Evolutionary conservation across 2,329 filamentous ascomycete species (phyloP).

Genomic region (Ophiocordyceps robertsii): DNA sequence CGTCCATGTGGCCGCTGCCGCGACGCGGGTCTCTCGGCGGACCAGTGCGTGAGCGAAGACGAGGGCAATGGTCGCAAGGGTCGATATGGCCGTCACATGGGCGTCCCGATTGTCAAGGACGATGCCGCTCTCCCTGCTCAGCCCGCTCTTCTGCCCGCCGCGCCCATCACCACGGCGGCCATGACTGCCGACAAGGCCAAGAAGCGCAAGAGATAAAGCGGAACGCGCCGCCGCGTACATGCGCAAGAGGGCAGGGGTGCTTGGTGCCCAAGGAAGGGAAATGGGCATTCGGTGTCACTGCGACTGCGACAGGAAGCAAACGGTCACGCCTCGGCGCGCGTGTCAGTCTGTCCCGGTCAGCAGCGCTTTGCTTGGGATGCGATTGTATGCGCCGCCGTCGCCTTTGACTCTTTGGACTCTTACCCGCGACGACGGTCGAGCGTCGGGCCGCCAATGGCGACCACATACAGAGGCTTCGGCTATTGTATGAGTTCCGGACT

Average conservation of each 20-base stretch:
- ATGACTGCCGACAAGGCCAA: constrained; percentile 39
- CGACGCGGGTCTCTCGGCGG: constrained; percentile 84
- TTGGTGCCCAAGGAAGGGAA: background rate
- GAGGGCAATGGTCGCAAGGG: constrained; percentile 96
- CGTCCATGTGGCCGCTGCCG: constrained; percentile 90
- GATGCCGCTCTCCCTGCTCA: constrained; percentile 28
- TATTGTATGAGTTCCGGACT: background rate
- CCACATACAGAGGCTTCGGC: too few relatives aligned
- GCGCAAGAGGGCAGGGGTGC: background rate
- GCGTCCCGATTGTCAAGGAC: constrained; percentile 48
- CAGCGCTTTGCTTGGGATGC: too few relatives aligned
- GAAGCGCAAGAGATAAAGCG: constrained; percentile 44
- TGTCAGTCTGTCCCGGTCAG: too few relatives aligned
- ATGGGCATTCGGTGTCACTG: background rate
- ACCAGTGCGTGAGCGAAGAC: constrained; percentile 94
- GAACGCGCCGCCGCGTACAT: background rate
- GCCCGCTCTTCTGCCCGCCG: constrained; percentile 27
- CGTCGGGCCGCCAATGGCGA: too few relatives aligned
- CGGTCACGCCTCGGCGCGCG: too few relatives aligned
- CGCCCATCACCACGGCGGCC: constrained; percentile 25
- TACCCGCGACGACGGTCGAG: too few relatives aligned
- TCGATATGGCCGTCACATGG: constrained; percentile 66
- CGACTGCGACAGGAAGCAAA: background rate
- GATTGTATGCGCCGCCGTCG: too few relatives aligned
- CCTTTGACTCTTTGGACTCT: too few relatives aligned